phyloP scores from a whole-genome alignment of 2,329 filamentous ascomycete species.

The Tolypocladium nubicola region DNA sequence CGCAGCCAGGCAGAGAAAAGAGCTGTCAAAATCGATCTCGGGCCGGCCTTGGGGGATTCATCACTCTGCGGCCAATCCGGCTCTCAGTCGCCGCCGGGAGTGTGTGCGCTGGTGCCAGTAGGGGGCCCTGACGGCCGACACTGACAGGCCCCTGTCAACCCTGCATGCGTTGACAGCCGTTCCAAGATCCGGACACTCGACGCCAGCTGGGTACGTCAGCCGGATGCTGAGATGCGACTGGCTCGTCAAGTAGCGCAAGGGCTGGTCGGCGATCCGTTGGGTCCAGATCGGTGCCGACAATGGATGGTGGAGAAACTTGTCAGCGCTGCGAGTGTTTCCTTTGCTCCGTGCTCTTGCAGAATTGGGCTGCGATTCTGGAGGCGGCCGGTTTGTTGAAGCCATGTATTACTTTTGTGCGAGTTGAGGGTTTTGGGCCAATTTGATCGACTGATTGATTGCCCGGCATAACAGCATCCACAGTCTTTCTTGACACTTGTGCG shows the following conservation, averaged over 20 bases:
- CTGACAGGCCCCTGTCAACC: slow-evolving; percentile 5
- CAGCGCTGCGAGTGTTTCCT: not conserved
- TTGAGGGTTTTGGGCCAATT: not conserved
- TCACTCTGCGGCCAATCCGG: not conserved
- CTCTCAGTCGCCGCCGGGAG: not conserved
- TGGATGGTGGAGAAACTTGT: not conserved
- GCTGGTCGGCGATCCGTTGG: slow-evolving; percentile 1
- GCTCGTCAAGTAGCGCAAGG: slow-evolving; percentile 17
- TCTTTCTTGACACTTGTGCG: not conserved
- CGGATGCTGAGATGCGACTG: slow-evolving; percentile 20
- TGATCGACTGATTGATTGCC: not conserved
- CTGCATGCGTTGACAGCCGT: slow-evolving; percentile 7
- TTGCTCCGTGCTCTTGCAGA: not conserved
- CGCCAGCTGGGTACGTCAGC: slow-evolving; percentile 13
- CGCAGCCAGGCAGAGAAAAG: not conserved
- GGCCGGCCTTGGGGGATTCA: not conserved
- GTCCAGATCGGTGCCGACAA: slow-evolving; percentile 3
- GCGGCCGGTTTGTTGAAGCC: not conserved
- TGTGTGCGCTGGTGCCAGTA: not conserved
- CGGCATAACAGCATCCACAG: not conserved
- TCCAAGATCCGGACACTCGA: slow-evolving; percentile 4
- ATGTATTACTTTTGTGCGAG: not conserved
- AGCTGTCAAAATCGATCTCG: slow-evolving; percentile 2
- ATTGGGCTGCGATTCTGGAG: not conserved
- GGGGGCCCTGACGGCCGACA: not conserved